Evolutionary conservation across 2,329 filamentous ascomycete genomes (phyloP).

Genomic region (Fusarium sp.): DNA sequence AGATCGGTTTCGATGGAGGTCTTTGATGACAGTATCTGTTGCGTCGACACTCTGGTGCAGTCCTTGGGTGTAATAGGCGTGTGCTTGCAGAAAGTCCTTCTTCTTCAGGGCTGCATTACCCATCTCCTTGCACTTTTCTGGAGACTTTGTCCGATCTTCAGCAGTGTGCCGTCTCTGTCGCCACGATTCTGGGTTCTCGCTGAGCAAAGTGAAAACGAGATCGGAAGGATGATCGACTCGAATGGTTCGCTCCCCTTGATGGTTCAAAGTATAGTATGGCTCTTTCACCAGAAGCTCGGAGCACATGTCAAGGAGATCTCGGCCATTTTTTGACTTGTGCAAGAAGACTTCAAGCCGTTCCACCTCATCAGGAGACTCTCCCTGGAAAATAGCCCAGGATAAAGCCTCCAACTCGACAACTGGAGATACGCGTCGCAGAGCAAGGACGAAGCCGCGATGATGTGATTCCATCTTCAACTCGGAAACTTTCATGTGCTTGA

Average conservation of each 20-base stretch:
- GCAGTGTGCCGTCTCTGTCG: not conserved
- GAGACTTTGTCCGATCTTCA: not conserved
- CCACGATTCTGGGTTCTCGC: slow-evolving; percentile 35
- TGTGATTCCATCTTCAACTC: slow-evolving; percentile 47
- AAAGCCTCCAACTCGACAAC: slow-evolving; percentile 39
- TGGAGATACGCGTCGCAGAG: slow-evolving; percentile 43
- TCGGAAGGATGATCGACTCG: slow-evolving; percentile 52
- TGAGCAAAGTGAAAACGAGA: slow-evolving; percentile 31
- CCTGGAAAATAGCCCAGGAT: slow-evolving; percentile 49
- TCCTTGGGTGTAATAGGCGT: slow-evolving; percentile 44
- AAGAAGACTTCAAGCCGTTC: slow-evolving; percentile 48
- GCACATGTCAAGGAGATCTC: slow-evolving; percentile 49
- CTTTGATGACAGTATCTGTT: slow-evolving; percentile 38
- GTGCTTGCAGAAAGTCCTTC: slow-evolving; percentile 31
- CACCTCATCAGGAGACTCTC: slow-evolving; percentile 32
- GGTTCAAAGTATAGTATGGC: slow-evolving; percentile 59
- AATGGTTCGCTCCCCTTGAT: slow-evolving; percentile 53
- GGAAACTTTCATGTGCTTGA: slow-evolving; percentile 40
- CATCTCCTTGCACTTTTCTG: slow-evolving; percentile 41
- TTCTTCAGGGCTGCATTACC: slow-evolving; percentile 46
- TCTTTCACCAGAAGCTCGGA: slow-evolving; percentile 59
- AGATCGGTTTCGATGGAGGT: slow-evolving; percentile 49
- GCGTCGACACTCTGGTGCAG: slow-evolving; percentile 10
- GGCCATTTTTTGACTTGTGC: slow-evolving; percentile 48
- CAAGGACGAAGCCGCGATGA: slow-evolving; percentile 44